Evolutionary conservation across 805 yeast species (phyloP).

Genomic region (Myxozyma melibiosi): DNA sequence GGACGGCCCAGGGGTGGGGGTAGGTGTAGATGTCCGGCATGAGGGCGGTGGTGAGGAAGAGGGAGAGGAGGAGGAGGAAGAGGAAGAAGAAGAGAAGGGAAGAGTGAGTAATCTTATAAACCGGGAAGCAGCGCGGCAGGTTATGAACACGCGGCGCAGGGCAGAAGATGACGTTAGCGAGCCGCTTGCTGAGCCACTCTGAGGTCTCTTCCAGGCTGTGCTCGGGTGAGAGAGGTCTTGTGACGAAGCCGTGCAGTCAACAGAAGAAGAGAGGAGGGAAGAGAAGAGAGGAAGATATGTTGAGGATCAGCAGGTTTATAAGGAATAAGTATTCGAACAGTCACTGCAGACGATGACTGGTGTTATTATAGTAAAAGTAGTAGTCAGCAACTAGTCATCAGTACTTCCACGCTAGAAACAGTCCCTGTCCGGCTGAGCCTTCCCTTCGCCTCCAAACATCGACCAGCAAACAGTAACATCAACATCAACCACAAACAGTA

Average conservation of each 20-base stretch:
- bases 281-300: background rate
- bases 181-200: background rate
- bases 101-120: background rate
- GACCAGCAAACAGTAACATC: no score
- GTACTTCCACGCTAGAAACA: background rate
- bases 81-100: background rate
- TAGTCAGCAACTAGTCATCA: no score
- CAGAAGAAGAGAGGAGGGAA: background rate
- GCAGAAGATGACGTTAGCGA: background rate
- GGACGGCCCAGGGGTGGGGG: constrained; percentile 6
- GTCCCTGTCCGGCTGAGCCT: background rate
- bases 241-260: background rate
- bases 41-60: background rate
- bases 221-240: background rate
- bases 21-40: constrained; percentile 15
- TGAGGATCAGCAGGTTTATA: background rate
- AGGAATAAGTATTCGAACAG: background rate
- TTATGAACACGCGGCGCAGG: constrained; percentile 4
- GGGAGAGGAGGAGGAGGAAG: background rate
- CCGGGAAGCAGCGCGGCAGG: background rate
- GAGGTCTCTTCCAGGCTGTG: background rate
- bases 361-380: background rate
- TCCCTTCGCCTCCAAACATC: no score
- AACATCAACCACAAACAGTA: no score
- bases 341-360: background rate